phyloP scores from a whole-genome alignment of 2,329 filamentous ascomycete genomes.

The Aspergillus luchuensis region DNA sequence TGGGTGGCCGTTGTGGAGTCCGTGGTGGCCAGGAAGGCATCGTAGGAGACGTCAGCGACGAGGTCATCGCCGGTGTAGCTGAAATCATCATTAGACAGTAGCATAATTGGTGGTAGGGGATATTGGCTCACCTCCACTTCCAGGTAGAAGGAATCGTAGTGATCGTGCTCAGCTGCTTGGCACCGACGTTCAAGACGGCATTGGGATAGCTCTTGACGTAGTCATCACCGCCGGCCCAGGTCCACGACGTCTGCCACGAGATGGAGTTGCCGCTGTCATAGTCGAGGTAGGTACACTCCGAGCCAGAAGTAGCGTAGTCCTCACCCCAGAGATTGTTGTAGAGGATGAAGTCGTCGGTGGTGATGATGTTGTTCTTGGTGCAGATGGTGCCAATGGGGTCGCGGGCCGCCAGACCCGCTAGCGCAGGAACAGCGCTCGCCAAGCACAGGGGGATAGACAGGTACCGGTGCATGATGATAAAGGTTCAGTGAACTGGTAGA shows the following conservation, averaged over 20 bases:
- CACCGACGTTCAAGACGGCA: slow-evolving; percentile 6
- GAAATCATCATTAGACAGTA: background rate
- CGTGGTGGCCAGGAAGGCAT: slow-evolving; percentile 52
- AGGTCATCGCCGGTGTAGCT: slow-evolving; percentile 50
- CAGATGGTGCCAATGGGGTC: slow-evolving; percentile 4
- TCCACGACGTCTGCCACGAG: slow-evolving; percentile 45
- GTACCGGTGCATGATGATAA: background rate
- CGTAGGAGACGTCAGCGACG: slow-evolving; percentile 59
- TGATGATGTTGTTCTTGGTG: slow-evolving; percentile 26
- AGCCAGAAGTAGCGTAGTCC: slow-evolving; percentile 30
- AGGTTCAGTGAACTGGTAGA: no score
- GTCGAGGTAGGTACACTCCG: slow-evolving; percentile 44
- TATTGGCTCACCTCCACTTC: slow-evolving; percentile 35
- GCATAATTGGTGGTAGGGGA: background rate
- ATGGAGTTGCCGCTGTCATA: slow-evolving; percentile 29
- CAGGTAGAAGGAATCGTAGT: slow-evolving; percentile 43
- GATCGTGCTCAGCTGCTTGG: slow-evolving; percentile 25
- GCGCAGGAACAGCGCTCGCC: slow-evolving; percentile 4
- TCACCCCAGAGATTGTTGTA: slow-evolving; percentile 54
- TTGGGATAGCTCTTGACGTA: slow-evolving; percentile 46
- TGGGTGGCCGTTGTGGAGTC: slow-evolving; percentile 43
- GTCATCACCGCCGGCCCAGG: slow-evolving; percentile 39
- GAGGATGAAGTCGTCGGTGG: slow-evolving; percentile 44
- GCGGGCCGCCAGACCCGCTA: background rate
- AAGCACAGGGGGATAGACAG: background rate